Evolutionary conservation across 2,329 filamentous ascomycete genomes (phyloP).

Genomic region (Aureobasidium namibiae): DNA sequence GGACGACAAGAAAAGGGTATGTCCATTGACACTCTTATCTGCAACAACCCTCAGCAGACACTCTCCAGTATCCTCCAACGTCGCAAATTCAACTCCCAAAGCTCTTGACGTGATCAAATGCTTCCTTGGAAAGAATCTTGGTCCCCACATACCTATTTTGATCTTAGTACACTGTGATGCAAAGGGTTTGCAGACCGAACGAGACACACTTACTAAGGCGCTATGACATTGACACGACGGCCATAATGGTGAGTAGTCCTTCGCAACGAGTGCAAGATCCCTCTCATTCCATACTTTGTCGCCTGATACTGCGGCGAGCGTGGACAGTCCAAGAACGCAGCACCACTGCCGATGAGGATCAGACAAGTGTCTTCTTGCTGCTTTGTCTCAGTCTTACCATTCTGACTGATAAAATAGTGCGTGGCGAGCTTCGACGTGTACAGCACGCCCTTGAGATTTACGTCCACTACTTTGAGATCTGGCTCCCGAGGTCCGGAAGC

Average conservation of each 20-base stretch:
- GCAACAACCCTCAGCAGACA: slow-evolving; percentile 18
- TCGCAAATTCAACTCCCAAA: slow-evolving; percentile 18
- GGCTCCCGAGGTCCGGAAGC: slow-evolving; percentile 13
- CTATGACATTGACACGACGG: not conserved
- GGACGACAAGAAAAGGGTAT: not conserved
- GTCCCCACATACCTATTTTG: slow-evolving; percentile 19
- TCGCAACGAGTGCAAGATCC: slow-evolving; percentile 10
- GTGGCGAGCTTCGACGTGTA: slow-evolving; percentile 18
- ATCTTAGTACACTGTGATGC: too few relatives aligned
- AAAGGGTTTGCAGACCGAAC: not conserved
- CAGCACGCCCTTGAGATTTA: slow-evolving; percentile 16
- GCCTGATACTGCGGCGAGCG: slow-evolving; percentile 23
- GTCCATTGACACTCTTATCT: not conserved
- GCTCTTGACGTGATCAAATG: slow-evolving; percentile 14
- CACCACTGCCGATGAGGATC: slow-evolving; percentile 42
- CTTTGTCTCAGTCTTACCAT: not conserved
- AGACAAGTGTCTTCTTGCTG: slow-evolving; percentile 24
- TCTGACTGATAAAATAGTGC: slow-evolving; percentile 27
- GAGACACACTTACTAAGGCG: not conserved
- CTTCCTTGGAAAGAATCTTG: slow-evolving; percentile 18
- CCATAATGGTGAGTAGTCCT: not conserved
- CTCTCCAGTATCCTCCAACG: slow-evolving; percentile 19
- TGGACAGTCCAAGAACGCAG: slow-evolving; percentile 40
- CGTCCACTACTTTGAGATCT: slow-evolving; percentile 17
- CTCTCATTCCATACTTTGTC: slow-evolving; percentile 27